Base-by-base conservation (phyloP, 768 basidiomycete species). In the Xerocomus brunneocitrinus region DNA sequence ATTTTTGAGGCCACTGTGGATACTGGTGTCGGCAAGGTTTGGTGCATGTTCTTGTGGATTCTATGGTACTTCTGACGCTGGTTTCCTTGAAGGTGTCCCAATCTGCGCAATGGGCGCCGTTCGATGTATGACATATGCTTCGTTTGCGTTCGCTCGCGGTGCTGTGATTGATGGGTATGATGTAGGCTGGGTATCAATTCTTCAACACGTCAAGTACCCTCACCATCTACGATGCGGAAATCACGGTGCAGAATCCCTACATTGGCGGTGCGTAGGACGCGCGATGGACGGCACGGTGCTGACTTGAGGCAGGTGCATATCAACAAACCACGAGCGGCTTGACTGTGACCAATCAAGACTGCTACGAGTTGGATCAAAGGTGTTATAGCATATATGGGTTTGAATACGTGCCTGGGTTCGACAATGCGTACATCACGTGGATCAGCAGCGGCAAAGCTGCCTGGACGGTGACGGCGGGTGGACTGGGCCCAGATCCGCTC, bases 381-480 rank as follows among this genome's bases (percentile, higher is more conserved):
- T 78, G 79, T 57, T 79, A 67, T 55, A 72, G 77, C 39, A 62
- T 73, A 10, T 82, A 83, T 38, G 82, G 79, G 1, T 80, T 80
- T 50, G 81, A 83, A 63, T 83, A 81, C 58, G 67, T 67, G 24
- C 74, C 77, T 3, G 74, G 77, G 46, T 78, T 75, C 53, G 77
- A 80, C 54, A 65, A 74, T 52, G 74, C 65, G 14, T 89, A 88
- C 58, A 84, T 89, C 54, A 81, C 82, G 22, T 89, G 87, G 87
- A 77, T 89, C 50, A 83, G 76, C 61, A 69, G 83, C 48, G 75
- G 69, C 54, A 72, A 77, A 49, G 66, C 71, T 4, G 74, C 79
- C 8, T 87, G 84, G 85, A 84, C 83, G 8, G 54, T 87, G 43
- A 69, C 73, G 47, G 72, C 71, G 4, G 69, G 64, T 2, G 81